Base-by-base conservation (phyloP, 805 yeast species). In the Isabelozyma rhagii region DNA sequence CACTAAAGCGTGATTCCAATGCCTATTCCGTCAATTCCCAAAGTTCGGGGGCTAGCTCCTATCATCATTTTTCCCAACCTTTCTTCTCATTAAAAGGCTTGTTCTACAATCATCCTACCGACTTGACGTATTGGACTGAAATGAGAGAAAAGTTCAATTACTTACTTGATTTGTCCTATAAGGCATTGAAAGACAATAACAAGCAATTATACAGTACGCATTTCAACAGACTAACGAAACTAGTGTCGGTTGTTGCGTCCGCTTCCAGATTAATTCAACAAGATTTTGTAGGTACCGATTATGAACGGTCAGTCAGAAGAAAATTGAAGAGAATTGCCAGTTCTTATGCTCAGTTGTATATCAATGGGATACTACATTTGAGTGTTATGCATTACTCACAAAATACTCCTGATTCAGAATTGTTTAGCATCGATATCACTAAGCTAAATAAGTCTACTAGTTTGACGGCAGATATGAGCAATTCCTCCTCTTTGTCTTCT, bases 321-420 rank as follows among this genome's bases (percentile, higher is more conserved):
- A 66, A 80, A 39, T 63, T 86, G 55, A 81, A 76, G 56, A 75
- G 77, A 51, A 69, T 85, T 13, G 78, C 83, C 0, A 67, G 75
- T 8, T 71, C 85, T 1, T 75, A 83, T 50, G 79, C 89, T 2
- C 86, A 82, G 51, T 75, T 87, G 49, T 82, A 83, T 50, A 79
- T 85, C 49, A 83, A 83, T 59, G 87, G 89, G 8, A 73, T 79
- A 45, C 61, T 87, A n/a, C 86, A 81, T 61, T 69, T 86, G 47
- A 71, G 73, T 43, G 69, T 74, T 31, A 65, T 74, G 66, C 70
- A 69, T 50, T 55, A 67, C 48, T 51, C 62, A 5, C 58, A 58
- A n/a, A 55, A 57, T 3, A 50, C 59, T 8, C 44, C 60, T 1
- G 62, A 60, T 2, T 64, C 59, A 1, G 68, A 66, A 21, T 55